Percentiles rank a stretch among this genome's conserved stretches.
phyloP scores from a whole-genome alignment of 805 yeast species.

The Ogataea nakhonphanomensis region DNA sequence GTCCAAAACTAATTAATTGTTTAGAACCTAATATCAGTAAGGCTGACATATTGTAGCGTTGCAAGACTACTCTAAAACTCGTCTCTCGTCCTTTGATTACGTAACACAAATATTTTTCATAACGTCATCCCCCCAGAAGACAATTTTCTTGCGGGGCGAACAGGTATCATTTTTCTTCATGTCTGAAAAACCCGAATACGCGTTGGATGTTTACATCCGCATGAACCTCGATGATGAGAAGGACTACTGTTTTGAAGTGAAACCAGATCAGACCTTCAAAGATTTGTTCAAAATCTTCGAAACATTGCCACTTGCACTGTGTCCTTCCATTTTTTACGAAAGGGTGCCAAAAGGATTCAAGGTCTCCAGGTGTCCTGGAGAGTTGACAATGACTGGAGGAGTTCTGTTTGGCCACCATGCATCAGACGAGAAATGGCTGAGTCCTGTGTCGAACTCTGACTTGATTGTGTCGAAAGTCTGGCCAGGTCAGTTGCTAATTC shows the following conservation, averaged over 20 bases:
- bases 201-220: conserved; percentile 61
- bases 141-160: conserved; percentile 8
- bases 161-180: conserved; percentile 2
- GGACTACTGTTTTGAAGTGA: conserved; percentile 86
- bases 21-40: conserved; percentile 8
- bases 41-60: conserved; percentile 2
- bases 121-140: not conserved
- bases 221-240: conserved; percentile 81
- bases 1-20: conserved; percentile 30
- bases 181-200: conserved; percentile 7
- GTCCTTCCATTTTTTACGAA: conserved; percentile 76
- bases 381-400: conserved; percentile 78
- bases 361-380: conserved; percentile 69
- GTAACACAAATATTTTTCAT: not conserved
- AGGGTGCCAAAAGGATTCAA: conserved; percentile 61
- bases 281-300: conserved; percentile 61
- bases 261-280: conserved; percentile 52
- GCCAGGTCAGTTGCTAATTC: conserved; percentile 89
- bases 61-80: not conserved
- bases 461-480: conserved; percentile 59
- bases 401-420: conserved; percentile 65
- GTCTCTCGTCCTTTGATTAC: not conserved
- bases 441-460: conserved; percentile 46
- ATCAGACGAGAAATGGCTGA: conserved; percentile 42
- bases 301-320: conserved; percentile 65